Base-by-base conservation (phyloP, 345 rosid species). In the Eucalyptus victrix region DNA sequence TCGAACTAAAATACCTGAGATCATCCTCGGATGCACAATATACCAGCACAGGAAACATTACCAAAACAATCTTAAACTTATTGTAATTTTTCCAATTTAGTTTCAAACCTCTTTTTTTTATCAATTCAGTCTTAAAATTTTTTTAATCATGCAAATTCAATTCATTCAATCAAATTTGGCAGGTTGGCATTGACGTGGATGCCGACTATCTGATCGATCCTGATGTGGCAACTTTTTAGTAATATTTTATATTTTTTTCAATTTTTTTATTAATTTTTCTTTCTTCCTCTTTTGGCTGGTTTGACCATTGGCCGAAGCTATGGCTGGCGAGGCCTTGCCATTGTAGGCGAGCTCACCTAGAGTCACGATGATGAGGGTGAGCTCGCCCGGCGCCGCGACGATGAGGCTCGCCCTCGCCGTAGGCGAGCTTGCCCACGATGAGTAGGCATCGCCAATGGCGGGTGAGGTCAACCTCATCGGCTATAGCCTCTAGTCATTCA, bases 161-260 rank as follows among this genome's bases (percentile, higher is more conserved):
- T 7, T 53, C 0, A 53, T 53, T 4, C 2, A 18, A 0, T 2
- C 23, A 53, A 53, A 53, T 18, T 53, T 53, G 0, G 2, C 4
- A 1, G 2, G 23, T 0, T 18, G 1, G 2, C 4, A 53, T 53
- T 53, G 23, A 53, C 0, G 4, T 18, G 2, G 4, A 18, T 53
- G 23, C 0, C 24, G 3, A 18, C 1, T 4, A 53, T 53, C 2
- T 0, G 0, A 7, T 53, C 3, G 0, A 53, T 1, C 0, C 0
- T 7, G 9, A 53, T 0, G 0, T 53, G 9, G 9, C 9, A 18
- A 53, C 1, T 53, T 53, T 53, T 53, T 53, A 53, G 3, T 53
- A 53, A 53, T 53, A 53, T 53, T 53, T 51, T 7, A 18, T 53
- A 51, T 53, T 0, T 51, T 17, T 1, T 18, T 2, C 18, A 50